These are phyloP conservation scores for Candida glucosophila DNA, from an alignment of 1,139 yeast genomes.

Conservation along the genomic window DNA sequence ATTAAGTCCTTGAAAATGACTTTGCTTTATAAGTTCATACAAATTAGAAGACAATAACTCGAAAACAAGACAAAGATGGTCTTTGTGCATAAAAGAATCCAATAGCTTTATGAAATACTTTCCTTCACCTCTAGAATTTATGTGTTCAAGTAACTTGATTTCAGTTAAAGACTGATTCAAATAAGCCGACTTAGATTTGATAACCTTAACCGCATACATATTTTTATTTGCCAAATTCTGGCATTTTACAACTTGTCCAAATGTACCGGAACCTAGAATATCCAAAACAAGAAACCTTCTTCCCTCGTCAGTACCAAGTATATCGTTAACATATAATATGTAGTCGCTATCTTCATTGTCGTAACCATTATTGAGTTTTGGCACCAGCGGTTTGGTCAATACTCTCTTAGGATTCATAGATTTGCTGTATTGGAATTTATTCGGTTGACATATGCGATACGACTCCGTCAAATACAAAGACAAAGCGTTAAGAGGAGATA, in stretches of 20 bases:
- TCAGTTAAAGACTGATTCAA: constrained; percentile 89
- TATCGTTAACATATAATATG: constrained; percentile 87
- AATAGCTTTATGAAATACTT: constrained; percentile 70
- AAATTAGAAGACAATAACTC: constrained; percentile 82
- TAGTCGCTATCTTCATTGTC: constrained; percentile 91
- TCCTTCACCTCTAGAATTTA: constrained; percentile 66
- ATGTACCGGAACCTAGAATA: constrained; percentile 91
- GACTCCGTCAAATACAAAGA: constrained; percentile 74
- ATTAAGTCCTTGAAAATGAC: constrained; percentile 85
- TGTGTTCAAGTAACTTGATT: constrained; percentile 73
- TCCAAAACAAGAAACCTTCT: constrained; percentile 83
- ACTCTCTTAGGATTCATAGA: constrained; percentile 87
- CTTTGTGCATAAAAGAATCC: constrained; percentile 88
- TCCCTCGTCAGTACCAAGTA: constrained; percentile 82
- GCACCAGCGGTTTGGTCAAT: constrained; percentile 86
- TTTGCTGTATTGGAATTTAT: constrained; percentile 69
- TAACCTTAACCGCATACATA: constrained; percentile 89
- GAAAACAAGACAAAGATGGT: constrained; percentile 87
- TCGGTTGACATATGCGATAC: constrained; percentile 79
- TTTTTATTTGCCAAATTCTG: constrained; percentile 85
- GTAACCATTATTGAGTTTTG: constrained; percentile 68
- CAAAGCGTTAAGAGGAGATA: constrained; percentile 81
- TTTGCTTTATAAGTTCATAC: constrained; percentile 86
- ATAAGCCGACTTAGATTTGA: constrained; percentile 87
- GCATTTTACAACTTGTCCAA: constrained; percentile 97